phyloP scores from a whole-genome alignment of 2,329 filamentous ascomycete genomes.

The Arthrobotrys conoides region DNA sequence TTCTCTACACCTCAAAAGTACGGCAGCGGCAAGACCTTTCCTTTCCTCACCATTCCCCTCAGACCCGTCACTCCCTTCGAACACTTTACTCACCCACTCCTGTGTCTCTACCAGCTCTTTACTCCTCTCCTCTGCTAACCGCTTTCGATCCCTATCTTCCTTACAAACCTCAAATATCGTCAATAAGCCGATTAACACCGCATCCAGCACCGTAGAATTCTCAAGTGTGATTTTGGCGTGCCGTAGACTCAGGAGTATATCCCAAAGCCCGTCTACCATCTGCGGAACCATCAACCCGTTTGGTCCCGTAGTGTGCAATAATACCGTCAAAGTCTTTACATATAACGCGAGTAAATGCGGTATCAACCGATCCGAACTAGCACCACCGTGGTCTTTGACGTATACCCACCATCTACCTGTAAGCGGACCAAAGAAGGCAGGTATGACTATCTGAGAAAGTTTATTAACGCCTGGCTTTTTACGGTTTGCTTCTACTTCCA shows the following conservation, averaged over 20 bases:
- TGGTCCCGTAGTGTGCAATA: slow-evolving; percentile 86
- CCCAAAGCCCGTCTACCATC: slow-evolving; percentile 87
- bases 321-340: slow-evolving; percentile 85
- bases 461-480: slow-evolving; percentile 65
- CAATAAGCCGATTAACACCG: slow-evolving; percentile 83
- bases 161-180: slow-evolving; percentile 86
- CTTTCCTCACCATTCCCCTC: slow-evolving; percentile 57
- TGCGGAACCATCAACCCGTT: slow-evolving; percentile 81
- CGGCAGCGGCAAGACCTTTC: slow-evolving; percentile 76
- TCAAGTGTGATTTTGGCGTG: slow-evolving; percentile 70
- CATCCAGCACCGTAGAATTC: slow-evolving; percentile 78
- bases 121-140: slow-evolving; percentile 80
- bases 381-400: slow-evolving; percentile 70
- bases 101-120: slow-evolving; percentile 86
- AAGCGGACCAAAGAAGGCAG: slow-evolving; percentile 88
- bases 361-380: slow-evolving; percentile 72
- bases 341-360: slow-evolving; percentile 83
- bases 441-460: slow-evolving; percentile 79
- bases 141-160: slow-evolving; percentile 73
- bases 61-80: slow-evolving; percentile 71
- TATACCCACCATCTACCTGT: slow-evolving; percentile 82
- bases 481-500: slow-evolving; percentile 73
- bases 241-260: slow-evolving; percentile 79
- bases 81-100: slow-evolving; percentile 85
- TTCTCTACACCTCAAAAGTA: slow-evolving; percentile 83